Conservation (phyloP, 768 basidiomycete species). For the Cystoderma amianthinum region DNA sequence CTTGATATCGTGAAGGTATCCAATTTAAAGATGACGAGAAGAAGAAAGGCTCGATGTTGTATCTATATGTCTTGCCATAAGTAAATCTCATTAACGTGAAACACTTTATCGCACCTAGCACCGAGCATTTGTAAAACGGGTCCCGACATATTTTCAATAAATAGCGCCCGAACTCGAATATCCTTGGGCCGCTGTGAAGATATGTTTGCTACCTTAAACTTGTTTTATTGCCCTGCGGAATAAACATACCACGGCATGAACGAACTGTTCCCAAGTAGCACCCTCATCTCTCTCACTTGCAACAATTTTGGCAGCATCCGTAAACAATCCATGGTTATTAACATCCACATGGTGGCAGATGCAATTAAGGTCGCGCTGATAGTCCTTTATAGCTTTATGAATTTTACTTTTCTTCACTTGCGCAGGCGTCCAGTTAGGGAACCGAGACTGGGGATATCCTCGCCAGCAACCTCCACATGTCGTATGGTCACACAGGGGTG, state of each 20-base stretch:
- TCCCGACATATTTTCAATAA: conserved; percentile 45
- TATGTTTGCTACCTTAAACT: conserved; percentile 9
- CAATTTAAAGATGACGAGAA: conserved; percentile 60
- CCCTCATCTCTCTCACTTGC: conserved; percentile 15
- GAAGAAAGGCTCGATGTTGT: conserved; percentile 60
- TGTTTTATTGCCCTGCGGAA: background rate
- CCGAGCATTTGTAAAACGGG: conserved; percentile 57
- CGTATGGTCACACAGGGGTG: conserved; percentile 27
- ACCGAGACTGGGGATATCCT: conserved; percentile 37
- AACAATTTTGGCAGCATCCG: conserved; percentile 15
- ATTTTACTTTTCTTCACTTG: conserved; percentile 39
- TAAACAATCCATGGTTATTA: conserved; percentile 27
- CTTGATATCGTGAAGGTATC: conserved; percentile 63
- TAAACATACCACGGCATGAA: conserved; percentile 22
- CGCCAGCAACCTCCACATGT: conserved; percentile 31
- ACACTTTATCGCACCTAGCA: conserved; percentile 29
- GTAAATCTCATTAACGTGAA: background rate
- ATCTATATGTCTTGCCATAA: conserved; percentile 20
- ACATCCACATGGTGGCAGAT: conserved; percentile 35
- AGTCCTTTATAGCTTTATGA: conserved; percentile 24
- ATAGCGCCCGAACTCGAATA: conserved; percentile 40
- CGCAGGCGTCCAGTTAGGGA: conserved; percentile 48
- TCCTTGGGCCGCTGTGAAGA: conserved; percentile 12
- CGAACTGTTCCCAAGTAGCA: conserved; percentile 30
- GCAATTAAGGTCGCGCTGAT: conserved; percentile 18